Percentiles rank a stretch among this genome's conserved stretches.
Evolutionary conservation across 1,284 basidiomycete genomes (phyloP).

Genomic region (Tilletiopsis washingtonensis): DNA sequence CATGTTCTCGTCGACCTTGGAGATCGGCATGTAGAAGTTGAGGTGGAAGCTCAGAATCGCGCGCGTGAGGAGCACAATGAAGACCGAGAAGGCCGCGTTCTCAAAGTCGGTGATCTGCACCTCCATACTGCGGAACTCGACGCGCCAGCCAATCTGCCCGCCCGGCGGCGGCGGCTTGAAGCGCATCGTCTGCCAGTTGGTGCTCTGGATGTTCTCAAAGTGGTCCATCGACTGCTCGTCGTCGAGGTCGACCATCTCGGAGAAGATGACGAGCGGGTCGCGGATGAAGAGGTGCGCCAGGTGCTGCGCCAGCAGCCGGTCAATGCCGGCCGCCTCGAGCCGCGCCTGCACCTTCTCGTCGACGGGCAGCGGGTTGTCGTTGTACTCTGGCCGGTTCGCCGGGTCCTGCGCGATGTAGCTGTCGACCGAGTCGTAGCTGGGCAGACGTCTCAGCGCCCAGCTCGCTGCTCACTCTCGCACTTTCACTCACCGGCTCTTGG

Average conservation of each 20-base stretch:
- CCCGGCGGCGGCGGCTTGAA: constrained; percentile 90
- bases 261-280: constrained; percentile 91
- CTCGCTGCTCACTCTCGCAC: constrained; percentile 13
- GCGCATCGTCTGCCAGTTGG: constrained; percentile 97
- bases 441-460: constrained; percentile 50
- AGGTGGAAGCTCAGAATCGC: constrained; percentile 84
- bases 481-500: constrained; percentile 1
- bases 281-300: constrained; percentile 94
- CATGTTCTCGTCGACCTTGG: constrained; percentile 98
- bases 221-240: constrained; percentile 82
- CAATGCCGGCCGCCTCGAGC: constrained; percentile 57
- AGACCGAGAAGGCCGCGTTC: constrained; percentile 92
- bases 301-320: constrained; percentile 79
- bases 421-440: constrained; percentile 91
- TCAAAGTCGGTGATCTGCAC: constrained; percentile 98
- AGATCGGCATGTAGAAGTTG: constrained; percentile 94
- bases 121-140: constrained; percentile 98
- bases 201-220: constrained; percentile 99
- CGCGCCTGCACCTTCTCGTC: constrained; percentile 55
- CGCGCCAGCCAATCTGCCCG: constrained; percentile 90
- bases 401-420: constrained; percentile 82
- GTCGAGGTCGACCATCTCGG: constrained; percentile 87
- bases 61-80: constrained; percentile 84
- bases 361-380: constrained; percentile 76
- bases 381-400: constrained; percentile 83